Conservation (phyloP, 345 rosid genomes). For the Eucalyptus tenuipes region DNA sequence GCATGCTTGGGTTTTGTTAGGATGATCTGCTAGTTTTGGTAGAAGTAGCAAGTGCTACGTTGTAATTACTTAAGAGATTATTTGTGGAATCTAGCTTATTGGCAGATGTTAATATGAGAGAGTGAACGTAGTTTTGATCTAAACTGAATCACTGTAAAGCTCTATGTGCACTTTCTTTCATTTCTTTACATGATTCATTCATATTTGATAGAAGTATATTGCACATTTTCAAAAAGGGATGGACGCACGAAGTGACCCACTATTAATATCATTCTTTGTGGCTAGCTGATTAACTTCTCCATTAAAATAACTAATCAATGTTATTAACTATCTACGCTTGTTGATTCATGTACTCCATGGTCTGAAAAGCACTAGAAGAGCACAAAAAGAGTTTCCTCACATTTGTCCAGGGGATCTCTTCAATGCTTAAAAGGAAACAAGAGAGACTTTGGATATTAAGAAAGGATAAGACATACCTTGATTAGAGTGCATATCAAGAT, state of each 20-base stretch:
- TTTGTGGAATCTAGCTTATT: background rate
- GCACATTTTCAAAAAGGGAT: background rate
- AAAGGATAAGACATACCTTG: background rate
- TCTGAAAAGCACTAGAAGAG: background rate
- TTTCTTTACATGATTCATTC: no score
- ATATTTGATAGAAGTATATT: background rate
- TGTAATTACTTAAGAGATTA: background rate
- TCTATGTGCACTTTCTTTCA: background rate
- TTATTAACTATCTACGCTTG: background rate
- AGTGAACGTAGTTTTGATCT: background rate
- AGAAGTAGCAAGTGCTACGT: background rate
- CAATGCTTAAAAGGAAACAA: background rate
- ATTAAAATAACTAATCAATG: background rate
- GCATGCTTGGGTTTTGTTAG: background rate
- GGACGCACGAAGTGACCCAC: background rate
- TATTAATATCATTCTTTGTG: background rate
- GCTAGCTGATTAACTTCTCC: background rate
- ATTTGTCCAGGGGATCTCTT: background rate
- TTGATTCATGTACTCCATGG: background rate
- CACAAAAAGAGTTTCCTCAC: background rate
- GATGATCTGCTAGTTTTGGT: background rate
- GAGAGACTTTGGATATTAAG: background rate
- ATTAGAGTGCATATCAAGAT: background rate
- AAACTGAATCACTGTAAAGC: no score
- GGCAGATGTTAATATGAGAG: background rate